Percentiles rank a stretch among this genome's conserved stretches.
Evolutionary conservation across 345 rosid genomes (phyloP).

Genomic region (Gossypium mustelinum): DNA sequence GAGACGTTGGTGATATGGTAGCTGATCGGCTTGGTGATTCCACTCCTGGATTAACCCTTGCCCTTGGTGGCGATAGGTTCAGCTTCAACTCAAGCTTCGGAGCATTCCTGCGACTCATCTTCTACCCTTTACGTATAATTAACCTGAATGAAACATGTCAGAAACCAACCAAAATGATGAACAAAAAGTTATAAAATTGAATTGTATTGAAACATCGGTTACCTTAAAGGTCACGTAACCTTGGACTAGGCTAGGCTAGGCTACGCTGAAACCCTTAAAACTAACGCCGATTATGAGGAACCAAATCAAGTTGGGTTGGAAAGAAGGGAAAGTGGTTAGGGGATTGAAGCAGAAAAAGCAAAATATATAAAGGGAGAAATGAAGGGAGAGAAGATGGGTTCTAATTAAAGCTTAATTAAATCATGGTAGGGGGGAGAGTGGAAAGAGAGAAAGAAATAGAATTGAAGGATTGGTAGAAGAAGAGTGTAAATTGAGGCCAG

Average conservation of each 20-base stretch:
- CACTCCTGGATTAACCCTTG: slow-evolving; percentile 42
- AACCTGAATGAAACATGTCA: neutral
- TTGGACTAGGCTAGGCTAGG: neutral
- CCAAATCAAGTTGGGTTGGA: neutral
- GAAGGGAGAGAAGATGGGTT: slow-evolving; percentile 44
- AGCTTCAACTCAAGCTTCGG: slow-evolving; percentile 86
- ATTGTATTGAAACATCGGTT: neutral
- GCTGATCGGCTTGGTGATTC: slow-evolving; percentile 65
- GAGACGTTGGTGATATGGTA: slow-evolving; percentile 69
- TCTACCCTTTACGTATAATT: neutral
- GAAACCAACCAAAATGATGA: neutral
- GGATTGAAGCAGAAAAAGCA: slow-evolving; percentile 2
- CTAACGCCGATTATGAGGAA: neutral
- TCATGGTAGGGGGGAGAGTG: slow-evolving; percentile 41
- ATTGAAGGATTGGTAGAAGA: slow-evolving; percentile 53
- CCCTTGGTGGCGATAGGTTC: slow-evolving; percentile 79
- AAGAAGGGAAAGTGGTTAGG: neutral
- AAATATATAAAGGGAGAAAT: slow-evolving; percentile 34
- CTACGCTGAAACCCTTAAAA: neutral
- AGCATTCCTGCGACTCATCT: slow-evolving; percentile 75
- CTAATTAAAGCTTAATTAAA: slow-evolving; percentile 68
- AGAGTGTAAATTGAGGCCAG: slow-evolving; percentile 54
- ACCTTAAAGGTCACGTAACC: slow-evolving; percentile 23
- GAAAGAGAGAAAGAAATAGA: slow-evolving; percentile 35
- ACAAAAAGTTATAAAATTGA: neutral